Evolutionary conservation across 306 rosid species (phyloP).

Genomic region (Prunus kanzakura): DNA sequence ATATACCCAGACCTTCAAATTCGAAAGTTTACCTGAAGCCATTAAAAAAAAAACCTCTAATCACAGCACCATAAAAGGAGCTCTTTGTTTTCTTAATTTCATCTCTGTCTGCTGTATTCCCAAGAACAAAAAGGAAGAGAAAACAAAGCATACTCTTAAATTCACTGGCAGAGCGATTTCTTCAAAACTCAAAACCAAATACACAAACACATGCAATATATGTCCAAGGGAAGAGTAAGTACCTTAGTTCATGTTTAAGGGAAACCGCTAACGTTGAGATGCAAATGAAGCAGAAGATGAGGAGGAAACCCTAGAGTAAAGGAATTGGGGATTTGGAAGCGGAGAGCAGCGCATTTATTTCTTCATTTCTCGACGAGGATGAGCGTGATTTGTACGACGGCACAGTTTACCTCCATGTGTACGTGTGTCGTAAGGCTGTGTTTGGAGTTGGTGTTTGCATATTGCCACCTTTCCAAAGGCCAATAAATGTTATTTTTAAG

Average conservation of each 20-base stretch:
- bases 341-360: neutral
- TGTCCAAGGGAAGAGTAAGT: neutral
- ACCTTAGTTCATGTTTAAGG: neutral
- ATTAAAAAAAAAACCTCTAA: neutral
- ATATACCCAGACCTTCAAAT: neutral
- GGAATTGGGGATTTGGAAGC: neutral
- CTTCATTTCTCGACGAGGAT: neutral
- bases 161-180: neutral
- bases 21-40: neutral
- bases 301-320: neutral
- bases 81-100: neutral
- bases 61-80: neutral
- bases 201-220: no score
- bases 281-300: constrained; percentile 1
- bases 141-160: neutral
- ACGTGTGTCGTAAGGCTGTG: neutral
- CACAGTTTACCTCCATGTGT: neutral
- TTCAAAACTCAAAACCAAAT: neutral
- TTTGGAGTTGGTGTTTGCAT: neutral
- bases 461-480: neutral
- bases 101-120: neutral
- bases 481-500: neutral
- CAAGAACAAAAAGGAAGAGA: neutral
- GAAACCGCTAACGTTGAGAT: neutral
- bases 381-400: neutral